Percentiles rank a stretch among this genome's conserved stretches.
Conservation (phyloP, 176 grass and related monocot species). For the Coix lacrymajobi region DNA sequence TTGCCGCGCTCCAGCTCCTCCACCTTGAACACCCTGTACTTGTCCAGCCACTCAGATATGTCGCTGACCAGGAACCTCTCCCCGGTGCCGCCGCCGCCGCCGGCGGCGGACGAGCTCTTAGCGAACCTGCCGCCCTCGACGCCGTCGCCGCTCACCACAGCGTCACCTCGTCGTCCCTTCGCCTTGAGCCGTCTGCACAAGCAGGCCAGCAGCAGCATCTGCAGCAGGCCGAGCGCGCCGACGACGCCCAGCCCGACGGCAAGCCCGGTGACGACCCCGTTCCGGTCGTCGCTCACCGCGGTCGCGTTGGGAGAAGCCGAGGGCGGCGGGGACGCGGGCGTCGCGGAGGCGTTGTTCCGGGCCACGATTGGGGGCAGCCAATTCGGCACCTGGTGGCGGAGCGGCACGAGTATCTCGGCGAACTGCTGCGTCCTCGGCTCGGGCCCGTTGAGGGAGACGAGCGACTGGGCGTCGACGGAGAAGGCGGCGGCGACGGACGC, state of each 20-base stretch:
- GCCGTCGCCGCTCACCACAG: slow-evolving; percentile 18
- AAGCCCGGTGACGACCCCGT: slow-evolving; percentile 59
- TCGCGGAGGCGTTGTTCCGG: slow-evolving; percentile 18
- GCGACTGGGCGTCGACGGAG: slow-evolving; percentile 45
- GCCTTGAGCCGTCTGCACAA: slow-evolving; percentile 41
- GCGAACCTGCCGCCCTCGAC: slow-evolving; percentile 17
- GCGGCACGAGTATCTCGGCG: slow-evolving; percentile 61
- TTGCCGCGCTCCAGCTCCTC: slow-evolving; percentile 67
- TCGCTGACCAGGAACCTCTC: slow-evolving; percentile 53
- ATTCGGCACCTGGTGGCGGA: slow-evolving; percentile 27
- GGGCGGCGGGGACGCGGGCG: slow-evolving; percentile 34
- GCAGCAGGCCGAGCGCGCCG: slow-evolving; percentile 44
- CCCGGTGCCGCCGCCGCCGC: slow-evolving; percentile 8
- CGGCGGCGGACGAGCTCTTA: slow-evolving; percentile 6
- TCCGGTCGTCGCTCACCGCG: slow-evolving; percentile 27
- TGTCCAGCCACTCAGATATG: slow-evolving; percentile 93
- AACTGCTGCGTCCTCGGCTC: slow-evolving; percentile 26
- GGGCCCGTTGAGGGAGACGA: slow-evolving; percentile 71
- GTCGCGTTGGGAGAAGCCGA: slow-evolving; percentile 13
- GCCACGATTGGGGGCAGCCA: slow-evolving; percentile 63
- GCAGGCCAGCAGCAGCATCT: slow-evolving; percentile 48
- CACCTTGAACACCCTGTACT: slow-evolving; percentile 82
- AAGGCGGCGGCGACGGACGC: slow-evolving; percentile 55
- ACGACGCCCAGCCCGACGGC: slow-evolving; percentile 54
- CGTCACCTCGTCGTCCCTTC: slow-evolving; percentile 12